Evolutionary conservation across 495 filamentous ascomycete genomes (phyloP).

Genomic region (Penicillium atrosanguineum): DNA sequence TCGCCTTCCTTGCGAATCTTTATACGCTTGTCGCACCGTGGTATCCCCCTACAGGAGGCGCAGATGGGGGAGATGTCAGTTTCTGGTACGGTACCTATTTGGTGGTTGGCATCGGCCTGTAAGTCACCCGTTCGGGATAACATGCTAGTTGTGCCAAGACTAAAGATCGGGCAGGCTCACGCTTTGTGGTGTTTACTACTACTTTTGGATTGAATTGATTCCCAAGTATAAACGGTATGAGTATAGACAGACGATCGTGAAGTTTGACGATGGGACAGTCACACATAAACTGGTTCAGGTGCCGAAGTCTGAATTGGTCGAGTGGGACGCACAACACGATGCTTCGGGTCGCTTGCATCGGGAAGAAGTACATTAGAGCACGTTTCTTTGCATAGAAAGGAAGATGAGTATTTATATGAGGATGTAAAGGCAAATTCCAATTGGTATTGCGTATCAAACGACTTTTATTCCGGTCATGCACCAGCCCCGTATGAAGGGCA

Average conservation of each 20-base stretch:
- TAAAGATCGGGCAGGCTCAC: slow-evolving; percentile 35
- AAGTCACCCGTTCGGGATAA: slow-evolving; percentile 23
- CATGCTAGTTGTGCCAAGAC: not conserved
- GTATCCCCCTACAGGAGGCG: slow-evolving; percentile 60
- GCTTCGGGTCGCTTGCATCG: slow-evolving; percentile 34
- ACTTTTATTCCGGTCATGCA: slow-evolving; percentile 30
- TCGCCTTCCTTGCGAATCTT: slow-evolving; percentile 52
- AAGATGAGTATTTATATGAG: not conserved
- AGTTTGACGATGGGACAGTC: slow-evolving; percentile 44
- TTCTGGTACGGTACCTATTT: slow-evolving; percentile 68
- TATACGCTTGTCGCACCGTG: slow-evolving; percentile 63
- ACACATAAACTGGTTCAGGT: slow-evolving; percentile 57
- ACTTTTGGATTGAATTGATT: slow-evolving; percentile 52
- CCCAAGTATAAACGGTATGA: slow-evolving; percentile 50
- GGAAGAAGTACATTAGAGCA: not conserved
- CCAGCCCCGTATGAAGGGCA: slow-evolving; percentile 13
- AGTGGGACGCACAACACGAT: slow-evolving; percentile 59
- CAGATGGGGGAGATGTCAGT: slow-evolving; percentile 56
- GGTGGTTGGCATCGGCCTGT: slow-evolving; percentile 56
- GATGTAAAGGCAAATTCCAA: not conserved
- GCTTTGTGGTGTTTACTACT: slow-evolving; percentile 54
- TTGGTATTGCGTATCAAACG: not conserved
- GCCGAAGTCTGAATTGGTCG: slow-evolving; percentile 41
- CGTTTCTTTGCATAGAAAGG: not conserved
- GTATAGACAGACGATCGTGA: slow-evolving; percentile 52